Evolutionary conservation across 345 rosid species (phyloP).

Genomic region (Acer negundo): DNA sequence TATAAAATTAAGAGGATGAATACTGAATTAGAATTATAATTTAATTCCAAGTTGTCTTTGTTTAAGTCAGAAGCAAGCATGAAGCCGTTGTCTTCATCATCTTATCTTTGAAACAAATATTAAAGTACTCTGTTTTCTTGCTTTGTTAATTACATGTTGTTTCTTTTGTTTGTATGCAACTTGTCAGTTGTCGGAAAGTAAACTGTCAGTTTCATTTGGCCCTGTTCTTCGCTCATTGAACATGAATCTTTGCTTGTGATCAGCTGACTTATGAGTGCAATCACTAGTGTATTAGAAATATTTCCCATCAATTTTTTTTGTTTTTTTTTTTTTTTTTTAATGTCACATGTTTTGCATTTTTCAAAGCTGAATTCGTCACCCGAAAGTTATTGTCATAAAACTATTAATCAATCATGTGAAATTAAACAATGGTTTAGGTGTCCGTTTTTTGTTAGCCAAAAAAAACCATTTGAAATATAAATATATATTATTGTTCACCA

Average conservation of each 20-base stretch:
- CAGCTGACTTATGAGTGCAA: slow-evolving; percentile 13
- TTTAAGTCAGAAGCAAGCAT: slow-evolving; percentile 9
- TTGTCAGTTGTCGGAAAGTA: background rate
- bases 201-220: background rate
- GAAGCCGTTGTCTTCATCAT: background rate
- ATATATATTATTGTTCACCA: background rate
- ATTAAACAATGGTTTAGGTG: background rate
- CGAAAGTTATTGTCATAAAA: slow-evolving; percentile 2
- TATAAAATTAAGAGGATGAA: background rate
- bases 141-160: background rate
- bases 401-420: slow-evolving; percentile 6
- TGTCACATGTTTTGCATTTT: slow-evolving; percentile 4
- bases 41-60: slow-evolving; percentile 11
- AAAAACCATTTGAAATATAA: slow-evolving; percentile 4
- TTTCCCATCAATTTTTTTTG: background rate
- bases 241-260: too few species aligned
- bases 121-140: background rate
- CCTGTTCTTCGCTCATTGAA: too few species aligned
- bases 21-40: background rate
- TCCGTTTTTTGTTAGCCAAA: background rate
- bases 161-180: background rate
- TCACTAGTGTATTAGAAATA: background rate
- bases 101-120: slow-evolving; percentile 5
- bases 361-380: slow-evolving; percentile 8
- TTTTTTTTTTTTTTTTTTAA: background rate